Conservation (phyloP, 176 grass and related monocot genomes). For the Paspalum vaginatum region DNA sequence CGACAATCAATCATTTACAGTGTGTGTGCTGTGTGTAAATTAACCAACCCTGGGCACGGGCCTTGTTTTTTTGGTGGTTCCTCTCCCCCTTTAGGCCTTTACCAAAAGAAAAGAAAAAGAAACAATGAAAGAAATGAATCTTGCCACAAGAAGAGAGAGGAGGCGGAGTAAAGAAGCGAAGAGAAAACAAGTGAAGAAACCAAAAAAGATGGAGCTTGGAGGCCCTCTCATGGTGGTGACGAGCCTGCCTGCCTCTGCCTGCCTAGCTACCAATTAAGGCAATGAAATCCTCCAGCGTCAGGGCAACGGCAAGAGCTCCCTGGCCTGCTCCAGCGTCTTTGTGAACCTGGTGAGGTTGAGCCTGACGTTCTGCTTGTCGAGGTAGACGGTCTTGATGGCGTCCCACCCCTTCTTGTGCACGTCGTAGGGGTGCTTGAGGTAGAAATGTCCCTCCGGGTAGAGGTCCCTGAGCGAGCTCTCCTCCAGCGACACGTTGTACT, state of each 20-base stretch:
- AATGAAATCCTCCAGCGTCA: background rate
- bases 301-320: conserved; percentile 20
- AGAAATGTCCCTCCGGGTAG: conserved; percentile 64
- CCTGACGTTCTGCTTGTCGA: conserved; percentile 65
- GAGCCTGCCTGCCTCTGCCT: background rate
- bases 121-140: conserved; percentile 48
- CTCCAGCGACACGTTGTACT: conserved; percentile 68
- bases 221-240: too few species aligned
- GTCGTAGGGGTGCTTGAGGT: conserved; percentile 54
- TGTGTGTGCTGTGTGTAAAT: conserved; percentile 32
- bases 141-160: conserved; percentile 16
- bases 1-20: conserved; percentile 50
- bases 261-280: conserved; percentile 24
- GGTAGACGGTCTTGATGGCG: conserved; percentile 50
- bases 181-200: background rate
- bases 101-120: background rate
- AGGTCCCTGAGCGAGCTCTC: conserved; percentile 66
- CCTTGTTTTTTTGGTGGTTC: background rate
- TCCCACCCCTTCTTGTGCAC: conserved; percentile 62
- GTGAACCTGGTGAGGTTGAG: conserved; percentile 59
- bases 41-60: conserved; percentile 50
- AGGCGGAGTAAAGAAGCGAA: background rate
- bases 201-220: background rate
- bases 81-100: conserved; percentile 2
- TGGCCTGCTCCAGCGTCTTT: conserved; percentile 45